Evolutionary conservation across 1,139 yeast genomes (phyloP).

Genomic region (Protomyces gravidus): DNA sequence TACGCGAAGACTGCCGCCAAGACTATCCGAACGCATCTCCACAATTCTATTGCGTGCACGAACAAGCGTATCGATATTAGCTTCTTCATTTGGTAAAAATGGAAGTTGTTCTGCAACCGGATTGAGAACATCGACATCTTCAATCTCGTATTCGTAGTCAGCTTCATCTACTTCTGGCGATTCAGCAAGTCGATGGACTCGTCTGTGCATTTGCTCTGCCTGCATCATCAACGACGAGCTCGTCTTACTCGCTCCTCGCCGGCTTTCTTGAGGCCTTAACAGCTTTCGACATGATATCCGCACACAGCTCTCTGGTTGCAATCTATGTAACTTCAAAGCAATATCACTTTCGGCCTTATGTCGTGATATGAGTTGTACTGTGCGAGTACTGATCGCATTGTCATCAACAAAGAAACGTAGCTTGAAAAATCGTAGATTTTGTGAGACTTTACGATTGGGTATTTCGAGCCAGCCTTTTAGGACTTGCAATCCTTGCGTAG

Average conservation of each 20-base stretch:
- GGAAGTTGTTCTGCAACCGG: slow-evolving; percentile 56
- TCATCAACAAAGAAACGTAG: slow-evolving; percentile 17
- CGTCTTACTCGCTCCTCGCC: slow-evolving; percentile 17
- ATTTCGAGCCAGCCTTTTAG: slow-evolving; percentile 29
- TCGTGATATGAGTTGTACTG: slow-evolving; percentile 10
- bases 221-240: not conserved
- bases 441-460: slow-evolving; percentile 27
- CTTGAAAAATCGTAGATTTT: slow-evolving; percentile 20
- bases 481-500: not conserved
- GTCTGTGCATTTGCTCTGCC: not conserved
- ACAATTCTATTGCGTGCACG: slow-evolving; percentile 72
- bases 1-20: slow-evolving; percentile 47
- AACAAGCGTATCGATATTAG: slow-evolving; percentile 48
- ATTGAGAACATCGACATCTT: slow-evolving; percentile 56
- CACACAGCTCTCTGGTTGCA: slow-evolving; percentile 30
- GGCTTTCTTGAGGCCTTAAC: slow-evolving; percentile 34
- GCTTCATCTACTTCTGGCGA: slow-evolving; percentile 12
- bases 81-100: slow-evolving; percentile 56
- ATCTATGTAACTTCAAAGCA: not conserved
- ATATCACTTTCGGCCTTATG: slow-evolving; percentile 3
- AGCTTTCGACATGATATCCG: slow-evolving; percentile 33
- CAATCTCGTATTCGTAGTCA: slow-evolving; percentile 56
- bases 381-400: not conserved
- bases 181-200: not conserved
- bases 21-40: slow-evolving; percentile 60